These are phyloP conservation scores for Pythium scleroteichum DNA, from an alignment of 352 stramenopile species.

Conservation along the genomic window DNA sequence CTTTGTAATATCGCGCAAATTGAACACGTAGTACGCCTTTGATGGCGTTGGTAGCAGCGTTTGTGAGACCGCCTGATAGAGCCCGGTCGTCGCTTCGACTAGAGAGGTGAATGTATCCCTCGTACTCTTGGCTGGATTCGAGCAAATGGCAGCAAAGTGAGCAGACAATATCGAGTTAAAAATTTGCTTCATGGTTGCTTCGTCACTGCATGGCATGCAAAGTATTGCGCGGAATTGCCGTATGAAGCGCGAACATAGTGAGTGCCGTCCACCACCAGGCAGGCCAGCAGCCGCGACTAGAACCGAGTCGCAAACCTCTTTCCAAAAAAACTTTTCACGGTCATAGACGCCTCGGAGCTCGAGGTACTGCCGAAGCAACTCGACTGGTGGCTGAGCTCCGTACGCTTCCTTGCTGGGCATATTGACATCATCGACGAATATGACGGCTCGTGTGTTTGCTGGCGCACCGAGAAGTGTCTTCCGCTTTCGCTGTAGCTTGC, in stretches of 20 bases:
- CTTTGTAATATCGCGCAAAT: conserved; percentile 77
- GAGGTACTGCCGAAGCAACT: conserved; percentile 74
- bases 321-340: conserved; percentile 84
- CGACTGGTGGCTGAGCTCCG: conserved; percentile 73
- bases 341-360: conserved; percentile 80
- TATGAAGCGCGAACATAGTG: conserved; percentile 63
- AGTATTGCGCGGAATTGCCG: conserved; percentile 68
- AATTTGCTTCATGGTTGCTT: conserved; percentile 84
- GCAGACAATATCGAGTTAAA: conserved; percentile 86
- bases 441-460: conserved; percentile 58
- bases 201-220: conserved; percentile 70
- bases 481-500: conserved; percentile 90
- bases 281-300: conserved; percentile 65
- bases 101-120: conserved; percentile 56
- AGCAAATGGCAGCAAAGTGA: conserved; percentile 29
- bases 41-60: conserved; percentile 69
- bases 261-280: conserved; percentile 53
- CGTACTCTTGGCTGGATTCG: conserved; percentile 36
- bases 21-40: conserved; percentile 87
- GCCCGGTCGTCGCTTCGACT: conserved; percentile 56
- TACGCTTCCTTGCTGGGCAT: conserved; percentile 81
- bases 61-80: conserved; percentile 62
- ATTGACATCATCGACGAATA: conserved; percentile 93
- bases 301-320: conserved; percentile 68
- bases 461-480: conserved; percentile 91